Evolutionary conservation across 352 stramenopile genomes (phyloP).

Genomic region (Phytophthora meadii): DNA sequence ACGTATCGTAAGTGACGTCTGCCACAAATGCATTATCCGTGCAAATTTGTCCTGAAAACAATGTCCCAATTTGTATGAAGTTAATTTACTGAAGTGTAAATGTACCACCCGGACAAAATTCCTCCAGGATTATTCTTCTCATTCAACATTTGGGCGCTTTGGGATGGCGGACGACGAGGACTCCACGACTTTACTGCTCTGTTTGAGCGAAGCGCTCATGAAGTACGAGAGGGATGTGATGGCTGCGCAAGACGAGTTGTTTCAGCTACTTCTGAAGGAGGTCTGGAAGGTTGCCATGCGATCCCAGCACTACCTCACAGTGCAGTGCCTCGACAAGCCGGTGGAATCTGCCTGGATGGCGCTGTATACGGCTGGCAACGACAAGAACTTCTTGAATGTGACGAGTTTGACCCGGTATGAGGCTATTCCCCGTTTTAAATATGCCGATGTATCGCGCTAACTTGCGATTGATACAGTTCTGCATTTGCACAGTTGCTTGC

Average conservation of each 20-base stretch:
- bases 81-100: too few species aligned
- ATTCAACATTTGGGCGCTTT: not conserved
- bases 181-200: not conserved
- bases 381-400: not conserved
- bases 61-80: too few species aligned
- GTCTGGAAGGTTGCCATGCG: constrained; percentile 9
- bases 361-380: not conserved
- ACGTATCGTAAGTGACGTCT: too few species aligned
- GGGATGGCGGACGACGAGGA: not conserved
- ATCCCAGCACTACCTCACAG: constrained; percentile 3
- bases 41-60: too few species aligned
- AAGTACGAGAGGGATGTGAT: not conserved
- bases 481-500: not conserved
- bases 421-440: not conserved
- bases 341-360: constrained; percentile 5
- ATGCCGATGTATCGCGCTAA: not conserved
- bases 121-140: too few species aligned
- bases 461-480: not conserved
- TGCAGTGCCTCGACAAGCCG: constrained; percentile 5
- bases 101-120: too few species aligned
- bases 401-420: not conserved
- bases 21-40: too few species aligned
- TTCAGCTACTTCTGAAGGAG: not conserved
- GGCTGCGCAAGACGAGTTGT: not conserved
- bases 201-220: not conserved